Evolutionary conservation across 352 stramenopile genomes (phyloP).

Genomic region (Globisporangium apiculatum): DNA sequence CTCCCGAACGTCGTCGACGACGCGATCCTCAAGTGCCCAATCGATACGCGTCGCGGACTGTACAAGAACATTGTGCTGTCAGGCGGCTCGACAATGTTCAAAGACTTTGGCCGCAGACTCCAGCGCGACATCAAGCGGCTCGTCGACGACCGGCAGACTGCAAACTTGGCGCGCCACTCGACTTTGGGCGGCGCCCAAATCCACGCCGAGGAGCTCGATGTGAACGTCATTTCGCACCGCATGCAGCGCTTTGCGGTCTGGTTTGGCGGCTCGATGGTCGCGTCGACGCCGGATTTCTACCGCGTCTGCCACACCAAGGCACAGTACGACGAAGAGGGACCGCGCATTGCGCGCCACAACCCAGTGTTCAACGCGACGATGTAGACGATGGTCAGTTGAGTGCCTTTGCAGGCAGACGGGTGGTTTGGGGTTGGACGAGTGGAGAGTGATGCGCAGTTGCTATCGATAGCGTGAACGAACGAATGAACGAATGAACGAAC

Average conservation of each 20-base stretch:
- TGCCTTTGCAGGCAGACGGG: no score
- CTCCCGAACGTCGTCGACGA: slow-evolving; percentile 94
- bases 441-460: no score
- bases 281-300: slow-evolving; percentile 93
- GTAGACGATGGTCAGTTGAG: slow-evolving; percentile 28
- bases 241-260: slow-evolving; percentile 94
- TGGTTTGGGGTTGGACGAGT: no score
- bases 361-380: slow-evolving; percentile 92
- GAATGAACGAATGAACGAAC: not conserved
- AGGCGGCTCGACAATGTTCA: slow-evolving; percentile 96
- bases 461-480: not conserved
- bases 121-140: slow-evolving; percentile 93
- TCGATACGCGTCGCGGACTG: slow-evolving; percentile 90
- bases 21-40: slow-evolving; percentile 93
- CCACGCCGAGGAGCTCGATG: slow-evolving; percentile 76
- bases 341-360: slow-evolving; percentile 93
- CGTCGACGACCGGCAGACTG: slow-evolving; percentile 86
- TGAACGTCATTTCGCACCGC: slow-evolving; percentile 93
- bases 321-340: slow-evolving; percentile 95
- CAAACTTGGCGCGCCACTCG: slow-evolving; percentile 78
- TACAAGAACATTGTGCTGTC: slow-evolving; percentile 97
- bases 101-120: slow-evolving; percentile 92
- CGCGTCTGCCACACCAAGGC: slow-evolving; percentile 94
- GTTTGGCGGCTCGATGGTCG: slow-evolving; percentile 93
- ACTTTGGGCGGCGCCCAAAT: slow-evolving; percentile 41